Percentiles rank a stretch among this genome's conserved stretches.
Evolutionary conservation across 2,329 filamentous ascomycete species (phyloP).

Genomic region (Esteya vermicola): DNA sequence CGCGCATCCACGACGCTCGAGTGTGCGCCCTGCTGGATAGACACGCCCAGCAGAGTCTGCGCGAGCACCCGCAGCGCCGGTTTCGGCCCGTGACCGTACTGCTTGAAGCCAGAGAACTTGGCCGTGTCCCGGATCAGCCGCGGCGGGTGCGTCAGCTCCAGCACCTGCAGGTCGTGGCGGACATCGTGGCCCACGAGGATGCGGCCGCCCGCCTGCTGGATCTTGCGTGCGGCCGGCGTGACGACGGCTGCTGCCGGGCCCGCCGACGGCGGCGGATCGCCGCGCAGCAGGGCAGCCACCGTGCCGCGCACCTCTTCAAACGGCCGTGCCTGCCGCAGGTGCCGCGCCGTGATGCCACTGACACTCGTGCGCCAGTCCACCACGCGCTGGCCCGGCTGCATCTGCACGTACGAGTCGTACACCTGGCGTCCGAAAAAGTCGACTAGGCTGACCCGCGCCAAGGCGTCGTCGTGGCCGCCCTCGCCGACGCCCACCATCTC

Average conservation of each 20-base stretch:
- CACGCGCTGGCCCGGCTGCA: constrained; percentile 59
- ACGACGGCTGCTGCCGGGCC: neutral
- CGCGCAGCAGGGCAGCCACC: constrained; percentile 54
- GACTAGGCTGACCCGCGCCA: constrained; percentile 80
- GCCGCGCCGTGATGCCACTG: constrained; percentile 63
- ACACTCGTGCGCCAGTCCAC: constrained; percentile 84
- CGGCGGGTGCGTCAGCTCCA: constrained; percentile 66
- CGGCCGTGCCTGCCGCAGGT: constrained; percentile 53
- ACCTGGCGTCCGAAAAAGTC: constrained; percentile 88
- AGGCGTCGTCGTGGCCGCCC: constrained; percentile 53
- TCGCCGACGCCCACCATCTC: constrained; percentile 91
- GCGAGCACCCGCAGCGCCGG: constrained; percentile 50
- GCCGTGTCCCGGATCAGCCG: constrained; percentile 76
- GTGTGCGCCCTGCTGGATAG: constrained; percentile 50
- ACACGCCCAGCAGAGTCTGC: constrained; percentile 40
- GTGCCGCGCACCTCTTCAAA: constrained; percentile 68
- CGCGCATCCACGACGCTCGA: constrained; percentile 68
- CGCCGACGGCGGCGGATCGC: constrained; percentile 15
- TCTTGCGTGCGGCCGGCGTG: neutral
- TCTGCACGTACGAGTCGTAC: constrained; percentile 85
- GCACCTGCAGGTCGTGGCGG: constrained; percentile 60
- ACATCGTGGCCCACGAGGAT: constrained; percentile 77
- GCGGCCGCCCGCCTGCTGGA: constrained; percentile 18
- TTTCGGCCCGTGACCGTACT: constrained; percentile 51
- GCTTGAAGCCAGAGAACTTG: constrained; percentile 59